Conservation (phyloP, 202 grass and related monocot genomes). For the Tripidium arundinaceum region DNA sequence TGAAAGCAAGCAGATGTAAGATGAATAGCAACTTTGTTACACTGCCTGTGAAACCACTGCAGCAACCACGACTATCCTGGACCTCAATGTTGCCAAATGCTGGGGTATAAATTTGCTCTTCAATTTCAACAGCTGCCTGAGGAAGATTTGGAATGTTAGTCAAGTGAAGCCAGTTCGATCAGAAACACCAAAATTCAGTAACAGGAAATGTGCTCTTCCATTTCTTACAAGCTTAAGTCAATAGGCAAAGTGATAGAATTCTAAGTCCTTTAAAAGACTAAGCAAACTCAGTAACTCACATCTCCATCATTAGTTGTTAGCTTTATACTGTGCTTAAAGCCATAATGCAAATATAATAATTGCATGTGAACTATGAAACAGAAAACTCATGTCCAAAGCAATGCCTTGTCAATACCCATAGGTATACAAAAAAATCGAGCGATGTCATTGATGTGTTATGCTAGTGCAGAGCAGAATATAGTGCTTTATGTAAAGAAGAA, state of each 20-base stretch:
- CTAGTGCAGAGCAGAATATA: no score
- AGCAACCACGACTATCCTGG: conserved; percentile 34
- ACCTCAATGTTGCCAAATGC: conserved; percentile 37
- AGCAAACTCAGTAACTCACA: not conserved
- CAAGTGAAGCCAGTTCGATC: not conserved
- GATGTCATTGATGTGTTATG: not conserved
- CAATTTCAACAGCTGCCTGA: conserved; percentile 35
- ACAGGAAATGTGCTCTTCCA: not conserved
- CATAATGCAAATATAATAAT: not conserved
- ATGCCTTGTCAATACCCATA: not conserved
- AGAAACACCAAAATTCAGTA: not conserved
- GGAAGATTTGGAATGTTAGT: conserved; percentile 28
- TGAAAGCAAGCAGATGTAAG: conserved; percentile 58
- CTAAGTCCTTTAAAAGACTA: not conserved
- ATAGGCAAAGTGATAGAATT: not conserved
- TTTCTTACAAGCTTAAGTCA: not conserved
- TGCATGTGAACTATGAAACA: not conserved
- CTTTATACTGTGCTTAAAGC: not conserved
- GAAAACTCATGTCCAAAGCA: not conserved
- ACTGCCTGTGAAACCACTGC: conserved; percentile 49
- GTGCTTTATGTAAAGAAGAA: no score
- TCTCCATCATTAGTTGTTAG: not conserved
- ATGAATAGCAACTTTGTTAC: conserved; percentile 60
- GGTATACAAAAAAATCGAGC: not conserved
- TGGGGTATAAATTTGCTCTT: conserved; percentile 42